Evolutionary conservation across 352 stramenopile species (phyloP), one percentile per base, ranked within the genome.

Genomic region (Labyrinthula sp.): DNA sequence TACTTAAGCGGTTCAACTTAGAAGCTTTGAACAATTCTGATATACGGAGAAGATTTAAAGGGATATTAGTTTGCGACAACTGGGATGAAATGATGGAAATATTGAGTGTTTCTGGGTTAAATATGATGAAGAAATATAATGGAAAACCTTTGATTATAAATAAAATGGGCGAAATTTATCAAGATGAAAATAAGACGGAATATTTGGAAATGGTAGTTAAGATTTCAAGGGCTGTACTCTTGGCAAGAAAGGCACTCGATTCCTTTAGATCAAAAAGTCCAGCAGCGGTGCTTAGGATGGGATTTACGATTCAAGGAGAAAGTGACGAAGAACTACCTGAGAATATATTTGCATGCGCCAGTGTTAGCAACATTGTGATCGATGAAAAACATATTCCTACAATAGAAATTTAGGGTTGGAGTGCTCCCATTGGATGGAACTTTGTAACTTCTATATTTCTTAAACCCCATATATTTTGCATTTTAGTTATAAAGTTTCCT

Each of bases 101-200:
- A n/a, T n/a, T n/a, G n/a, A n/a, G n/a, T n/a, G n/a, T n/a, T n/a
- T n/a, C n/a, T n/a, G n/a, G n/a, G n/a, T n/a, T n/a, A n/a, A n/a
- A n/a, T n/a, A 58, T 59, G 29, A 54, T 59, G 15, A 40, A 37
- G 21, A 54, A 30, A 17, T 59, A 54, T n/a, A 59, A 59, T 22
- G 46, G 46, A 8, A 59, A 59, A 21, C 50, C 50, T 24, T 33
- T 48, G 1, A 40, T 59, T 38, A 40, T 59, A 3, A 25, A 38
- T 18, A 54, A 49, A 22, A 59, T 38, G 0, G 50, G 50, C 5
- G 24, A 6, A 8, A 52, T 50, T 3, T 54, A 35, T 25, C 35
- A 31, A 22, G 12, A 40, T 26, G 17, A 49, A 40, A 37, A 37
- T 2, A 40, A 31, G 15, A 0, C n/a, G 22, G 35, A 30, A n/a